Percentiles rank a stretch among this genome's conserved stretches.
Conservation (phyloP, 1,284 basidiomycete species). For the Microbotryum silenes-acaulis region DNA sequence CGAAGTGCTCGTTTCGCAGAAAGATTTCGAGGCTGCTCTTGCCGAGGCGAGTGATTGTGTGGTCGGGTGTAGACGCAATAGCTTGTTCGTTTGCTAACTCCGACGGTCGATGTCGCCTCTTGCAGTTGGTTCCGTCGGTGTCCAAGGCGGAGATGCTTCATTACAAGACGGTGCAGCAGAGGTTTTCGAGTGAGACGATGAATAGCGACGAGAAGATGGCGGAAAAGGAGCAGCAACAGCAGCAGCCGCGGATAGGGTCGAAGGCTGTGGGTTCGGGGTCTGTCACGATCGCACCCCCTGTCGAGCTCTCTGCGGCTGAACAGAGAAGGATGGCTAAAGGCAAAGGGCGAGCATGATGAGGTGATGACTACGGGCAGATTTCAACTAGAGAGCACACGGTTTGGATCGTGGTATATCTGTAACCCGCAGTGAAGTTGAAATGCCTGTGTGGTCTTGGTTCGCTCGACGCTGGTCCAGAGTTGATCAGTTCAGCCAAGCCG, state of each 20-base stretch:
- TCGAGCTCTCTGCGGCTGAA: not conserved
- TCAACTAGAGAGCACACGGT: too few species aligned
- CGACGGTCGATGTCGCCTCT: not conserved
- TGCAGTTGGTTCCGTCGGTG: slow-evolving; percentile 69
- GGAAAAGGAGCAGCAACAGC: slow-evolving; percentile 14
- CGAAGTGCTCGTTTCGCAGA: slow-evolving; percentile 61
- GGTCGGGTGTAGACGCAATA: not conserved
- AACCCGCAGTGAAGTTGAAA: not conserved
- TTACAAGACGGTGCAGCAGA: slow-evolving; percentile 48
- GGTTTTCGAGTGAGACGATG: slow-evolving; percentile 24
- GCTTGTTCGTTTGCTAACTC: not conserved
- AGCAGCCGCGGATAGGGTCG: too few species aligned
- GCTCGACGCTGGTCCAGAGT: too few species aligned
- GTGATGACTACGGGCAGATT: not conserved
- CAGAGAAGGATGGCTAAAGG: not conserved
- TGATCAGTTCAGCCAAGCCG: too few species aligned
- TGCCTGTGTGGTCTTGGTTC: too few species aligned
- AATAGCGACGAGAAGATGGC: slow-evolving; percentile 25
- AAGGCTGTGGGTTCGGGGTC: too few species aligned
- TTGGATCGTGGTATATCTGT: not conserved
- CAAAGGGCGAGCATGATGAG: not conserved
- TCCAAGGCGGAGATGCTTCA: slow-evolving; percentile 82
- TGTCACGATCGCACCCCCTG: too few species aligned
- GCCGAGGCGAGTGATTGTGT: slow-evolving; percentile 40
- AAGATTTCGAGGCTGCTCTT: slow-evolving; percentile 72